A percentile compares a stretch with the other conserved stretches of the same genome.
Evolutionary conservation across 2,329 filamentous ascomycete species (phyloP).

Genomic region (Pseudocercospora fuligena): DNA sequence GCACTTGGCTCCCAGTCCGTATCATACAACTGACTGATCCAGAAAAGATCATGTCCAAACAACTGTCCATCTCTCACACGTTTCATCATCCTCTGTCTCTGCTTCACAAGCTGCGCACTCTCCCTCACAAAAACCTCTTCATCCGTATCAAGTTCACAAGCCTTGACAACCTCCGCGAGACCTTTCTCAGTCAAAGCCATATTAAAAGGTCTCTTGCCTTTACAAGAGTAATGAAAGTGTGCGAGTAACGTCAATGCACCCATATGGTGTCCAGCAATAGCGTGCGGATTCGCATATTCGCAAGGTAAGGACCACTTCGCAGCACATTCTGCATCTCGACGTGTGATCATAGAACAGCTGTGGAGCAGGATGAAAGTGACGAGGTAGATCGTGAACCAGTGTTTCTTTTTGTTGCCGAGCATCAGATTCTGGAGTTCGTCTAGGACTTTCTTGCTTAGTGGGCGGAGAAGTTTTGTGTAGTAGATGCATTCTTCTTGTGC

Average conservation of each 20-base stretch:
- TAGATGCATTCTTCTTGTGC: constrained; percentile 1
- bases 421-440: not conserved
- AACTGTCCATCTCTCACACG: not conserved
- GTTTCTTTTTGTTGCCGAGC: constrained; percentile 2
- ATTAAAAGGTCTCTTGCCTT: constrained; percentile 1
- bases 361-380: not conserved
- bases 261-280: not conserved
- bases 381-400: not conserved
- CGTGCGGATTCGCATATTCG: not conserved
- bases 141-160: not conserved
- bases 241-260: not conserved
- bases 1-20: not conserved
- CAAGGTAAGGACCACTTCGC: not conserved
- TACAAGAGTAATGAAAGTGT: not conserved
- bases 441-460: not conserved
- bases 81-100: not conserved
- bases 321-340: not conserved
- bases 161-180: not conserved
- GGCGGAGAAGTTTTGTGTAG: constrained; percentile 1
- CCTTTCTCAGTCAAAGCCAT: not conserved
- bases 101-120: not conserved
- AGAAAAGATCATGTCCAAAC: not conserved
- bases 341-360: not conserved
- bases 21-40: constrained; percentile 1
- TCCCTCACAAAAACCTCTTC: not conserved